Evolutionary conservation across 768 basidiomycete genomes (phyloP).

Genomic region (Suillus americanus): DNA sequence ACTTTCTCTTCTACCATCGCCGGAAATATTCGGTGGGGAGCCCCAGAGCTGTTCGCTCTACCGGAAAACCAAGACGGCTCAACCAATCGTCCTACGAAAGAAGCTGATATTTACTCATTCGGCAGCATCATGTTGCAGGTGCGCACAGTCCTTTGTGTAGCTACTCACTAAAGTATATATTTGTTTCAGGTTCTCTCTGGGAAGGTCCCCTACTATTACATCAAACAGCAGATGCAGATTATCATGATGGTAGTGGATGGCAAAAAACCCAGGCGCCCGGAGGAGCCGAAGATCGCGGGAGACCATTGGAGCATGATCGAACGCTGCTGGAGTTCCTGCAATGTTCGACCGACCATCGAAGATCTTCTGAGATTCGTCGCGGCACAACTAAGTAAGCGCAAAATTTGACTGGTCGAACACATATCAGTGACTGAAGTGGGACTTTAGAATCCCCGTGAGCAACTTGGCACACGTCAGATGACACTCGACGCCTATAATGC

Average conservation of each 20-base stretch:
- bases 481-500: neutral
- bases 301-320: constrained; percentile 10
- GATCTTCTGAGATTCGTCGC: constrained; percentile 18
- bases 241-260: constrained; percentile 9
- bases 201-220: constrained; percentile 10
- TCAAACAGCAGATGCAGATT: constrained; percentile 7
- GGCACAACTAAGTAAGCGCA: neutral
- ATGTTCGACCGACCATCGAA: constrained; percentile 14
- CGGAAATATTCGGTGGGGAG: constrained; percentile 46
- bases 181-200: constrained; percentile 8
- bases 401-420: neutral
- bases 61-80: constrained; percentile 18
- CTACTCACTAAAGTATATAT: neutral
- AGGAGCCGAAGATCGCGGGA: constrained; percentile 7
- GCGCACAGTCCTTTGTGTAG: neutral
- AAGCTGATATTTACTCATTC: constrained; percentile 10
- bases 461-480: neutral
- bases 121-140: constrained; percentile 27
- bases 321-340: constrained; percentile 1
- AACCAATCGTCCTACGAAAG: constrained; percentile 3
- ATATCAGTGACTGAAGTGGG: neutral
- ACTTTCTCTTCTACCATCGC: constrained; percentile 28
- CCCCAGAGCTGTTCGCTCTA: constrained; percentile 32
- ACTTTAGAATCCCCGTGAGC: neutral
- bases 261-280: constrained; percentile 4